Evolutionary conservation across 2,329 filamentous ascomycete genomes (phyloP).

Genomic region (Trichoderma koningii): DNA sequence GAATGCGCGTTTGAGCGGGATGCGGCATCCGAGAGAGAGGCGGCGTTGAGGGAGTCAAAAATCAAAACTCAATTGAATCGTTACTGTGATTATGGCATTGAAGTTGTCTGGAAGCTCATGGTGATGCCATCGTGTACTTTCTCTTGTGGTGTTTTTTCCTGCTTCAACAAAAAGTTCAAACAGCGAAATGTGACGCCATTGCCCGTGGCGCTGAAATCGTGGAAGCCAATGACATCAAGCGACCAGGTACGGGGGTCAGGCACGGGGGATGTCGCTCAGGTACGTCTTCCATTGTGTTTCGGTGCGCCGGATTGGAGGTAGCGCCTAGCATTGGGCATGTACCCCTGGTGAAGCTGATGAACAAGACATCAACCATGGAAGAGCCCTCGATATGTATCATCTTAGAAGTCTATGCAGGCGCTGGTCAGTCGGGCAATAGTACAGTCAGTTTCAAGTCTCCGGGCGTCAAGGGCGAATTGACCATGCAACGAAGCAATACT

Average conservation of each 20-base stretch:
- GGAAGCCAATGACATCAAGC: constrained; percentile 1
- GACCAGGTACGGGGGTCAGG: not conserved
- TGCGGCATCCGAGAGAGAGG: not conserved
- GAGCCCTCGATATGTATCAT: too few species aligned
- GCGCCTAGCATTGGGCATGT: not conserved
- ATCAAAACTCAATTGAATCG: not conserved
- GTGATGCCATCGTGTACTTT: not conserved
- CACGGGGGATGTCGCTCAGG: not conserved
- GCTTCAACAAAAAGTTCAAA: too few species aligned
- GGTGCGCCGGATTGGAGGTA: not conserved
- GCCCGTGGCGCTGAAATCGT: constrained; percentile 1
- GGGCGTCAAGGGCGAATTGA: not conserved
- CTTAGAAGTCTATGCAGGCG: too few species aligned
- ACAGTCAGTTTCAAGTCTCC: not conserved
- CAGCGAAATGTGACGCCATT: constrained; percentile 1
- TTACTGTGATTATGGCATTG: not conserved
- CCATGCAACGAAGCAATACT: too few species aligned
- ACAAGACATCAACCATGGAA: too few species aligned
- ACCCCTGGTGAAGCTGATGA: too few species aligned
- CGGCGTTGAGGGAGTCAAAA: not conserved
- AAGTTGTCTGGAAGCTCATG: not conserved
- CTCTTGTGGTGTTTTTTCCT: not conserved
- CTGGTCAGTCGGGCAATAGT: too few species aligned
- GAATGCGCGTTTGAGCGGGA: constrained; percentile 20
- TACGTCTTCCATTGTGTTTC: not conserved